Evolutionary conservation across 2,329 filamentous ascomycete genomes (phyloP).

Genomic region (Exophiala sp.): DNA sequence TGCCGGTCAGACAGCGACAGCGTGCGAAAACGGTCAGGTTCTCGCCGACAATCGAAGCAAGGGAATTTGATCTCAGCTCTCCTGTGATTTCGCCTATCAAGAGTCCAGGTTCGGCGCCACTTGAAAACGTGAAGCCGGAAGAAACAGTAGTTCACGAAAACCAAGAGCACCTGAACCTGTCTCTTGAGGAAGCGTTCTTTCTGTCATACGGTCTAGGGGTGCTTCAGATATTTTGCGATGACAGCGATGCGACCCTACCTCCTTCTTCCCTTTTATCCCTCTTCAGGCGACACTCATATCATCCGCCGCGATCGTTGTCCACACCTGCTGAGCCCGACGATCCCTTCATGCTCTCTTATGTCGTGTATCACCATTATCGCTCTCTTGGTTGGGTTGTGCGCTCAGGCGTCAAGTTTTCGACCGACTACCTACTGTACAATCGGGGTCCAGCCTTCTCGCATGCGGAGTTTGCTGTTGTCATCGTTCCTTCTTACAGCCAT

Average conservation of each 20-base stretch:
- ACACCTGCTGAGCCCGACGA: conserved; percentile 63
- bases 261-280: conserved; percentile 56
- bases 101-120: conserved; percentile 18
- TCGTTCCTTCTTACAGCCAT: conserved; percentile 75
- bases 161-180: conserved; percentile 87
- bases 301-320: conserved; percentile 50
- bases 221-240: conserved; percentile 52
- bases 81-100: conserved; percentile 29
- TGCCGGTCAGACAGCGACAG: conserved; percentile 19
- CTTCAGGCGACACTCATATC: conserved; percentile 64
- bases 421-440: conserved; percentile 91
- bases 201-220: conserved; percentile 73
- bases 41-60: conserved; percentile 60
- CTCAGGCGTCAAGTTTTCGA: conserved; percentile 87
- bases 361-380: conserved; percentile 91
- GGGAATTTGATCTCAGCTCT: conserved; percentile 46
- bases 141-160: conserved; percentile 37
- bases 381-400: conserved; percentile 92
- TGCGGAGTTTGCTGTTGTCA: conserved; percentile 81
- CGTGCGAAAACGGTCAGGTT: conserved; percentile 61
- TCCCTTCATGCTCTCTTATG: conserved; percentile 77
- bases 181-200: conserved; percentile 86
- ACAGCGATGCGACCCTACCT: conserved; percentile 41
- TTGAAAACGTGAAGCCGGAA: conserved; percentile 13
- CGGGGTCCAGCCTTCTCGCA: conserved; percentile 91